Percentiles rank a stretch among this genome's conserved stretches.
Conservation (phyloP, 1,284 basidiomycete species). For the Cystobasidiaceae sp. region DNA sequence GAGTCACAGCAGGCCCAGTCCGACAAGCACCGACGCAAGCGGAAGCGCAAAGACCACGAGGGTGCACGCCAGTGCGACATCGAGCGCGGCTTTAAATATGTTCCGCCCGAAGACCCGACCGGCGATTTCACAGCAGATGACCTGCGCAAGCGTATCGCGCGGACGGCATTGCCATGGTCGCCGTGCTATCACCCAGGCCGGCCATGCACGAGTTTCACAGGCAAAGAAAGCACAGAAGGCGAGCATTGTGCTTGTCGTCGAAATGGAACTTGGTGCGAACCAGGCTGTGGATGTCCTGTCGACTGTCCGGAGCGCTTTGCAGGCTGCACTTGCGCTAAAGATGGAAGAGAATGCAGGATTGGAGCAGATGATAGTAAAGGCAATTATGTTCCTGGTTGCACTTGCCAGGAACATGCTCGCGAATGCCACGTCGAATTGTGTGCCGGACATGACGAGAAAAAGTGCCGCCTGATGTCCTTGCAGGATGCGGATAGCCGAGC, state of each 20-base stretch:
- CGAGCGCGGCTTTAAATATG: not conserved
- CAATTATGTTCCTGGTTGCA: not conserved
- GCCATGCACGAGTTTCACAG: constrained; percentile 24
- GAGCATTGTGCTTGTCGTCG: constrained; percentile 9
- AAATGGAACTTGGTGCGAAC: constrained; percentile 29
- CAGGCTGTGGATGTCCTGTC: constrained; percentile 24
- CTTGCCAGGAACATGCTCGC: constrained; percentile 8
- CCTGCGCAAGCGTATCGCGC: not conserved
- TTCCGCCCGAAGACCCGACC: not conserved
- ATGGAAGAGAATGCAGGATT: constrained; percentile 4
- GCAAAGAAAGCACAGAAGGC: constrained; percentile 9
- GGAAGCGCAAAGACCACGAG: constrained; percentile 16
- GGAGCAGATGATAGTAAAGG: not conserved
- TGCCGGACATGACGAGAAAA: constrained; percentile 9
- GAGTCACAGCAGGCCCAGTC: no score
- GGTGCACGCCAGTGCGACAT: constrained; percentile 4
- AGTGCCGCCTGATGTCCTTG: constrained; percentile 19
- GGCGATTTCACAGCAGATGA: constrained; percentile 12
- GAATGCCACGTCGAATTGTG: constrained; percentile 27
- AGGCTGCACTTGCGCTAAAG: constrained; percentile 15
- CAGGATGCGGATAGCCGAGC: constrained; percentile 23
- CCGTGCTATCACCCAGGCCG: constrained; percentile 28
- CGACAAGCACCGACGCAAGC: no score
- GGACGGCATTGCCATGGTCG: constrained; percentile 12
- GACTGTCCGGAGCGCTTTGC: constrained; percentile 25